These are phyloP conservation scores for Aureoboletus auriporus DNA, from an alignment of 768 basidiomycete genomes.

Conservation along the genomic window DNA sequence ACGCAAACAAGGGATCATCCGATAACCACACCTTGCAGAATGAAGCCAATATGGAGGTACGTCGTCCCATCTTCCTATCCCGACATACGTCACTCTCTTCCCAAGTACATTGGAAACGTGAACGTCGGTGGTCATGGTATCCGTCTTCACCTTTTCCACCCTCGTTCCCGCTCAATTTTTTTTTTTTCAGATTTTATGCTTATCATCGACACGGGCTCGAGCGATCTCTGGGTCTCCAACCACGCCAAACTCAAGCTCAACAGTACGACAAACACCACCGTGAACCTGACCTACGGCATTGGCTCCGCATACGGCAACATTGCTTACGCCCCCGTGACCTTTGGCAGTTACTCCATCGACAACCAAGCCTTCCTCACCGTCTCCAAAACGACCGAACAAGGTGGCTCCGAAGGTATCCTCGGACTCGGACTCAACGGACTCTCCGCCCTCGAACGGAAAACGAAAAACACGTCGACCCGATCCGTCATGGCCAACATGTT, in stretches of 20 bases:
- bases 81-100: not conserved
- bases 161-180: not conserved
- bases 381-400: constrained; percentile 12
- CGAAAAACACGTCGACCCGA: constrained; percentile 9
- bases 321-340: constrained; percentile 31
- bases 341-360: constrained; percentile 32
- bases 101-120: constrained; percentile 26
- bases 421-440: constrained; percentile 26
- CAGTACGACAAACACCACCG: constrained; percentile 27
- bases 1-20: constrained; percentile 15
- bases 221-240: constrained; percentile 25
- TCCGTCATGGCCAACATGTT: constrained; percentile 41
- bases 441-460: constrained; percentile 18
- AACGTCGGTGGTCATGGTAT: constrained; percentile 29
- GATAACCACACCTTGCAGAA: constrained; percentile 24
- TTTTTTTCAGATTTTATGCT: constrained; percentile 23
- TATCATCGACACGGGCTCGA: constrained; percentile 27
- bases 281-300: constrained; percentile 35
- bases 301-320: constrained; percentile 36
- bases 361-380: constrained; percentile 26
- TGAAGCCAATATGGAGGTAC: constrained; percentile 24
- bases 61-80: not conserved
- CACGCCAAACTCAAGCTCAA: constrained; percentile 23
- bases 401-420: constrained; percentile 19
- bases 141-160: not conserved